Conservation (phyloP, 768 basidiomycete genomes). For the Leccinum truebloodii region DNA sequence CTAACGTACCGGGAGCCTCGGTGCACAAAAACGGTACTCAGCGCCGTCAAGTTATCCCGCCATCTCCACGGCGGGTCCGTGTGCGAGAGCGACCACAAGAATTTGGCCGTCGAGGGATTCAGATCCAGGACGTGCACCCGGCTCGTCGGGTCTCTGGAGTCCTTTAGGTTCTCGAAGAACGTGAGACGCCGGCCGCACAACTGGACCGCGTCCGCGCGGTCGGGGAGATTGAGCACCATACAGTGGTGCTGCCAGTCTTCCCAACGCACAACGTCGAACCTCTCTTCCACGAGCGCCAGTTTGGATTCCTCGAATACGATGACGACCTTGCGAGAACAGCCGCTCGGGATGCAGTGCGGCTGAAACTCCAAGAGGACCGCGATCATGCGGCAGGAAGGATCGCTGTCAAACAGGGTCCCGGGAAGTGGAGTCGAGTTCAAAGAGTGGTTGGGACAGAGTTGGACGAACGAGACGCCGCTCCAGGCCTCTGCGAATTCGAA, state of each 20-base stretch:
- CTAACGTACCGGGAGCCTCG: slow-evolving; percentile 29
- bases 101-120: slow-evolving; percentile 29
- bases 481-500: slow-evolving; percentile 60
- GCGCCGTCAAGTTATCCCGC: slow-evolving; percentile 24
- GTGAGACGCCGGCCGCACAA: slow-evolving; percentile 33
- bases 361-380: slow-evolving; percentile 45
- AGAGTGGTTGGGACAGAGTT: slow-evolving; percentile 50
- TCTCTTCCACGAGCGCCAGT: slow-evolving; percentile 44
- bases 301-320: slow-evolving; percentile 57
- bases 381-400: slow-evolving; percentile 51
- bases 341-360: slow-evolving; percentile 35
- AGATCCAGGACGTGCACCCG: slow-evolving; percentile 34
- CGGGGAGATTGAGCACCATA: slow-evolving; percentile 35
- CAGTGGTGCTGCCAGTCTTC: slow-evolving; percentile 49
- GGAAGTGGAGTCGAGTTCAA: slow-evolving; percentile 39
- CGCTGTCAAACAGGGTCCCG: slow-evolving; percentile 56
- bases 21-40: slow-evolving; percentile 33
- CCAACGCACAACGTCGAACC: slow-evolving; percentile 53
- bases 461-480: slow-evolving; percentile 44
- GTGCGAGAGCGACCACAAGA: slow-evolving; percentile 28
- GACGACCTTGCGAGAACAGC: slow-evolving; percentile 43
- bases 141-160: slow-evolving; percentile 18
- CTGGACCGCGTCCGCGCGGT: slow-evolving; percentile 31
- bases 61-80: slow-evolving; percentile 34
- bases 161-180: slow-evolving; percentile 33